Conservation (phyloP, 2,329 filamentous ascomycete genomes). For the Sodiomyces alkalinus region DNA sequence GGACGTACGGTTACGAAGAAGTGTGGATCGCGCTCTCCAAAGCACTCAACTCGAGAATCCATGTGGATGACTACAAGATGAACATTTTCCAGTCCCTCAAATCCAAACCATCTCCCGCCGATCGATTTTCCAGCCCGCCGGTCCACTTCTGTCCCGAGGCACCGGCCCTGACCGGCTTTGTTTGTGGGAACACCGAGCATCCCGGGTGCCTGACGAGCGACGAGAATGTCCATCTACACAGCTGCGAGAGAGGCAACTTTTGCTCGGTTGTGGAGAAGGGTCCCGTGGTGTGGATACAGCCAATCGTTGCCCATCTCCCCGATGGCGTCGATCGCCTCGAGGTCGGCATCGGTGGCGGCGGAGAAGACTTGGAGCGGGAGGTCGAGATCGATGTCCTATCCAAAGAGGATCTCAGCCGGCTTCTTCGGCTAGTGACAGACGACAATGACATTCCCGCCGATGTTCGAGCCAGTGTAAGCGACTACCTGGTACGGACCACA, state of each 20-base stretch:
- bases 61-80: constrained; percentile 71
- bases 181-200: constrained; percentile 55
- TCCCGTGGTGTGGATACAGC: constrained; percentile 59
- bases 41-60: constrained; percentile 54
- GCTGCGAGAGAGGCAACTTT: constrained; percentile 61
- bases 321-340: constrained; percentile 54
- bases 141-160: constrained; percentile 40
- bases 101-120: constrained; percentile 21
- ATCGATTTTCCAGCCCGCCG: constrained; percentile 19
- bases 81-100: constrained; percentile 53
- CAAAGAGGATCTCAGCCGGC: constrained; percentile 33
- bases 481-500: constrained; percentile 8
- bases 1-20: constrained; percentile 85
- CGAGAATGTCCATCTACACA: constrained; percentile 55
- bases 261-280: constrained; percentile 33
- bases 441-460: constrained; percentile 8
- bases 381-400: constrained; percentile 48
- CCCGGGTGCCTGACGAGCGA: constrained; percentile 58
- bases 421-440: constrained; percentile 22
- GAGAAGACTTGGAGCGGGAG: constrained; percentile 54
- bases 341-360: constrained; percentile 63
- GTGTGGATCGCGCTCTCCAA: constrained; percentile 74
- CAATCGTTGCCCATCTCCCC: constrained; percentile 52
- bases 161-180: constrained; percentile 55
- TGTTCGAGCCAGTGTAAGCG: constrained; percentile 11